A percentile compares a stretch with the other conserved stretches of the same genome.
These are phyloP conservation scores for Curvularia spicifera DNA, from an alignment of 2,329 filamentous ascomycete species.

Conservation along the genomic window DNA sequence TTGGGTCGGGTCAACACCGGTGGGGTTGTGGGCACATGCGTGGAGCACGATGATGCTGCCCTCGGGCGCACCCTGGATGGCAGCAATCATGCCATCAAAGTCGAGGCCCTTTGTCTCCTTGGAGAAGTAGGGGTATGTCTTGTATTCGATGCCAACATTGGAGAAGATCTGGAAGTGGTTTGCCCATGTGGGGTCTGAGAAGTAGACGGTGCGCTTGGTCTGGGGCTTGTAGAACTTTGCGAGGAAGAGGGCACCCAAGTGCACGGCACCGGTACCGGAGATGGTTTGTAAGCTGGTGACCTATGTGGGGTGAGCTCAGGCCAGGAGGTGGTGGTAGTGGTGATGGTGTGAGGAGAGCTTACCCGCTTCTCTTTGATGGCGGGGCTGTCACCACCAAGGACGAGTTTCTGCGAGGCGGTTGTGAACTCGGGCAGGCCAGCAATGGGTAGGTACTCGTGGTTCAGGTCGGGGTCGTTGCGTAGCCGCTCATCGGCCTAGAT, in stretches of 20 bases:
- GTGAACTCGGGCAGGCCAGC: conserved; percentile 87
- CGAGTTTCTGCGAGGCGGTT: conserved; percentile 85
- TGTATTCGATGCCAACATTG: conserved; percentile 81
- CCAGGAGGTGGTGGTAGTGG: conserved; percentile 27
- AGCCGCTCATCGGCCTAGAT: conserved; percentile 86
- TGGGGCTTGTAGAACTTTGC: conserved; percentile 79
- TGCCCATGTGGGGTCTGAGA: conserved; percentile 95
- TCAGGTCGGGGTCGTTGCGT: conserved; percentile 84
- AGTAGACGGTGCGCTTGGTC: conserved; percentile 77
- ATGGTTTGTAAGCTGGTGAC: conserved; percentile 87
- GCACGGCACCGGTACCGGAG: conserved; percentile 94
- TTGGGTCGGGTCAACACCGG: conserved; percentile 90
- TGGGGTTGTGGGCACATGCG: conserved; percentile 97
- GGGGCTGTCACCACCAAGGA: conserved; percentile 79
- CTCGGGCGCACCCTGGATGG: conserved; percentile 72
- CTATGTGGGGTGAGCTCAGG: conserved; percentile 49
- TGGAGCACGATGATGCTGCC: conserved; percentile 89
- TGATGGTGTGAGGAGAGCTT: conserved; percentile 34
- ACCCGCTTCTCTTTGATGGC: conserved; percentile 84
- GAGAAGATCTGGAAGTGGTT: conserved; percentile 99
- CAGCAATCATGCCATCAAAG: conserved; percentile 82
- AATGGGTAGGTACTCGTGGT: conserved; percentile 99
- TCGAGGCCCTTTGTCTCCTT: conserved; percentile 88
- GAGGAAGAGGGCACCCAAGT: conserved; percentile 92
- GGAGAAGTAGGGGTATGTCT: conserved; percentile 93